Evolutionary conservation across 371 early-diverging fungal species (phyloP), one percentile per base, ranked within the genome.

Genomic region (Mortierella sp.): DNA sequence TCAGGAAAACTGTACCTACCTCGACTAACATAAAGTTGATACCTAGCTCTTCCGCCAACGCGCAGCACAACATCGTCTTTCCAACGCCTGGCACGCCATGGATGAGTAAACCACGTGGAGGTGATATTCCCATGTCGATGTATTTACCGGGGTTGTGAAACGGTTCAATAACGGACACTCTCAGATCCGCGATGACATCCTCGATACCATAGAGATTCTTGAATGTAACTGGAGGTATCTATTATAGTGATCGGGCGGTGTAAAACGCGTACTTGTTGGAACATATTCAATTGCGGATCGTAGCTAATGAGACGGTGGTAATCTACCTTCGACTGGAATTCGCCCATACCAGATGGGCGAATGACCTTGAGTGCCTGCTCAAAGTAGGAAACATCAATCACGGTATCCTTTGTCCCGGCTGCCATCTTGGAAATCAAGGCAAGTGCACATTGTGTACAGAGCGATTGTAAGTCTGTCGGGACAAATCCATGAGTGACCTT

Each of bases 71-170:
- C 89, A 94, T 86, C 0, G 99, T 99, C 82, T 99, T 99, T 56
- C 99, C 99, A 57, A 98, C 98, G 12, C 99, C 99, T 2, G 99
- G 98, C 9, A 99, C 99, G 3, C 99, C 99, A 80, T 99, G 96
- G 68, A 99, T 88, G 50, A 99, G 81, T 17, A 99, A 96, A 56
- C 99, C 96, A 29, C 91, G 83, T 0, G 99, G 99, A 6, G 99
- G 98, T 37, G 92, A 84, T 16, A 98, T 95, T 4, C 96, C 97
- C 59, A 99, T 81, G 25, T 88, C 86, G 22, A 81, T 65, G 65
- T 94, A 98, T 17, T 95, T 84, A 58, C 91, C 91, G 0, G 97
- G 95, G 62, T 97, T 92, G 40, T 90, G 77, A 48, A 97, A 91
- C 4, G 99, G 98, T 45, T 88, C 83, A 17, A 92, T 85, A 1